Percentiles rank a stretch among this genome's conserved stretches.
phyloP scores from a whole-genome alignment of 768 basidiomycete species.

The Nevesoporus exiguus region DNA sequence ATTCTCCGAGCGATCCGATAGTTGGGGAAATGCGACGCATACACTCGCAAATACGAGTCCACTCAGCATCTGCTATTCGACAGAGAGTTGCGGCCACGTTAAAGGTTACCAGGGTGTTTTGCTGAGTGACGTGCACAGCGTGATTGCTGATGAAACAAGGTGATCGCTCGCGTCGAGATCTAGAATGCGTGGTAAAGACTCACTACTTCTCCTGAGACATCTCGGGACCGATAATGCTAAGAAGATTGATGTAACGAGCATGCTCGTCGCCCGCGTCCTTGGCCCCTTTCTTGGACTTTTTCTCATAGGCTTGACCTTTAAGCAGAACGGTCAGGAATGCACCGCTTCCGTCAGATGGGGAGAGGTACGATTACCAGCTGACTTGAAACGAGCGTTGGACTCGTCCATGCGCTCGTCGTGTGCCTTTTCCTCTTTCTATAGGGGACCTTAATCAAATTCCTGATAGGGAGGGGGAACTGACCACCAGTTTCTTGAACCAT shows the following conservation, averaged over 20 bases:
- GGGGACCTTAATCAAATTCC: background rate
- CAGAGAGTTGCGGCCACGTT: conserved; percentile 62
- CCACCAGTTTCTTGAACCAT: conserved; percentile 82
- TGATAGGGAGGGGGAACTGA: conserved; percentile 34
- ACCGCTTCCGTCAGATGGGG: background rate
- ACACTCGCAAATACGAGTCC: conserved; percentile 69
- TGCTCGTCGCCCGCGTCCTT: conserved; percentile 71
- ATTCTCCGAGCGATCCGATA: conserved; percentile 70
- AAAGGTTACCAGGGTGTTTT: conserved; percentile 55
- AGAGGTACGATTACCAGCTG: conserved; percentile 49
- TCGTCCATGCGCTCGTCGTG: conserved; percentile 69
- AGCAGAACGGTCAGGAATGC: conserved; percentile 3
- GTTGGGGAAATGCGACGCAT: conserved; percentile 63
- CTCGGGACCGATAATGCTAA: conserved; percentile 70
- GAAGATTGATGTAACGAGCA: conserved; percentile 69
- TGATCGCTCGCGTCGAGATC: background rate
- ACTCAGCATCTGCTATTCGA: conserved; percentile 76
- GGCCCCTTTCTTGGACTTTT: conserved; percentile 72
- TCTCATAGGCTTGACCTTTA: conserved; percentile 69
- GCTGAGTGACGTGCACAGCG: conserved; percentile 55
- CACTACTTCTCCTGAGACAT: conserved; percentile 80
- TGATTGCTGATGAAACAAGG: conserved; percentile 52
- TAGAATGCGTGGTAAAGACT: conserved; percentile 24
- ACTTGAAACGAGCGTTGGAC: conserved; percentile 72
- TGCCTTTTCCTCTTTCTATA: conserved; percentile 74